A percentile compares a stretch with the other conserved stretches of the same genome.
Evolutionary conservation across 1,284 basidiomycete species (phyloP).

Genomic region (Ceratobasidium sp.): DNA sequence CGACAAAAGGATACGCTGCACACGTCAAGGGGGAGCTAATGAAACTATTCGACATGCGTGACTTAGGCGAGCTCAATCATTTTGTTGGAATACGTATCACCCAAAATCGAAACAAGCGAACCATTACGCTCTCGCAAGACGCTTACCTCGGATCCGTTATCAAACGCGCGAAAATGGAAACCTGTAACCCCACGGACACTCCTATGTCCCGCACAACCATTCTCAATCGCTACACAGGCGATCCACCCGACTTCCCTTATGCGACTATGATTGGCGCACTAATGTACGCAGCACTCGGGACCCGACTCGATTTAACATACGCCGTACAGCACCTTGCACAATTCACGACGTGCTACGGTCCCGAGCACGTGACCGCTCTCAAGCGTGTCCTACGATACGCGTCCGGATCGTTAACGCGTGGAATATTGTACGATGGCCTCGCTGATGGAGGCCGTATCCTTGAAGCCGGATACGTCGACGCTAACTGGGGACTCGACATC

Average conservation of each 20-base stretch:
- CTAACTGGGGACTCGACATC: slow-evolving; percentile 52
- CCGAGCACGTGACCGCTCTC: slow-evolving; percentile 49
- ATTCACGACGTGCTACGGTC: slow-evolving; percentile 22
- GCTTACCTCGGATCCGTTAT: not conserved
- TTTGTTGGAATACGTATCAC: not conserved
- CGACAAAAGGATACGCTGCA: not conserved
- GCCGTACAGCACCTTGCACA: slow-evolving; percentile 11
- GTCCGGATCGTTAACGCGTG: too few species aligned
- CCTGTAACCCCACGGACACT: not conserved
- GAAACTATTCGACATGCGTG: slow-evolving; percentile 5
- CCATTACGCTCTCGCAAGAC: not conserved
- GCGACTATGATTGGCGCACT: slow-evolving; percentile 36
- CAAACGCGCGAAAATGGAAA: not conserved
- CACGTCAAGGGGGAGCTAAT: slow-evolving; percentile 27
- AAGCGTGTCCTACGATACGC: slow-evolving; percentile 47
- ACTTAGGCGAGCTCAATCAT: slow-evolving; percentile 7
- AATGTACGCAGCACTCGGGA: slow-evolving; percentile 45
- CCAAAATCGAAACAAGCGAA: not conserved
- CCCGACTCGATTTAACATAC: slow-evolving; percentile 38
- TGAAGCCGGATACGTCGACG: slow-evolving; percentile 29
- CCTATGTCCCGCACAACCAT: not conserved
- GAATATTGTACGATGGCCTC: slow-evolving; percentile 28
- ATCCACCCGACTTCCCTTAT: slow-evolving; percentile 17
- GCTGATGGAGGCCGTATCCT: not conserved
- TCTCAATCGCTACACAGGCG: not conserved